A percentile compares a stretch with the other conserved stretches of the same genome.
Conservation (phyloP, 2,329 filamentous ascomycete genomes). For the Scortechinia acanthostroma region DNA sequence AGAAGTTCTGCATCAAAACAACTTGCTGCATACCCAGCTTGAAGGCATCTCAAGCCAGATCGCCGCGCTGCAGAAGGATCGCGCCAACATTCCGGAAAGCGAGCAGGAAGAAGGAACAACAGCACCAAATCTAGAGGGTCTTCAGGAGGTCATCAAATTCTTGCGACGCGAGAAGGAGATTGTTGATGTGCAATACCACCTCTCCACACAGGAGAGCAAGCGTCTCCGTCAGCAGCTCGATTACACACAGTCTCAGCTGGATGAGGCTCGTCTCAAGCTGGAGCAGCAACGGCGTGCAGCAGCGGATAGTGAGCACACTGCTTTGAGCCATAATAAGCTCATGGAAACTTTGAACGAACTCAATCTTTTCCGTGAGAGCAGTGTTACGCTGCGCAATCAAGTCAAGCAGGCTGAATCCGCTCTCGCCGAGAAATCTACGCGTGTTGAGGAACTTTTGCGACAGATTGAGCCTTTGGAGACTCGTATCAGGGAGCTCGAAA, state of each 20-base stretch:
- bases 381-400: constrained; percentile 81
- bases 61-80: constrained; percentile 69
- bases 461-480: constrained; percentile 78
- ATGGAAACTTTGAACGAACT: constrained; percentile 93
- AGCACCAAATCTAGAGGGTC: constrained; percentile 61
- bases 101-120: constrained; percentile 44
- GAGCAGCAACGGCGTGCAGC: constrained; percentile 79
- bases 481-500: constrained; percentile 75
- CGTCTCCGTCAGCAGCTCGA: constrained; percentile 84
- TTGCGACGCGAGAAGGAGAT: constrained; percentile 95
- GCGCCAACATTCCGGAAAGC: constrained; percentile 39
- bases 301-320: constrained; percentile 65
- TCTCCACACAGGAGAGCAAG: constrained; percentile 81
- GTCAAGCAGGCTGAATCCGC: constrained; percentile 72
- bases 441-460: constrained; percentile 66
- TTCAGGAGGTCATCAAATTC: constrained; percentile 86
- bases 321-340: constrained; percentile 77
- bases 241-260: constrained; percentile 78
- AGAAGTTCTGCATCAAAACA: constrained; percentile 82
- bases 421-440: constrained; percentile 67
- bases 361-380: constrained; percentile 92
- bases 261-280: constrained; percentile 80
- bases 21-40: constrained; percentile 80
- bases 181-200: constrained; percentile 87
- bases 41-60: constrained; percentile 79